Evolutionary conservation across 2,329 filamentous ascomycete genomes (phyloP), one percentile per base, ranked within the genome.

Genomic region (Hypoxylon sp.): DNA sequence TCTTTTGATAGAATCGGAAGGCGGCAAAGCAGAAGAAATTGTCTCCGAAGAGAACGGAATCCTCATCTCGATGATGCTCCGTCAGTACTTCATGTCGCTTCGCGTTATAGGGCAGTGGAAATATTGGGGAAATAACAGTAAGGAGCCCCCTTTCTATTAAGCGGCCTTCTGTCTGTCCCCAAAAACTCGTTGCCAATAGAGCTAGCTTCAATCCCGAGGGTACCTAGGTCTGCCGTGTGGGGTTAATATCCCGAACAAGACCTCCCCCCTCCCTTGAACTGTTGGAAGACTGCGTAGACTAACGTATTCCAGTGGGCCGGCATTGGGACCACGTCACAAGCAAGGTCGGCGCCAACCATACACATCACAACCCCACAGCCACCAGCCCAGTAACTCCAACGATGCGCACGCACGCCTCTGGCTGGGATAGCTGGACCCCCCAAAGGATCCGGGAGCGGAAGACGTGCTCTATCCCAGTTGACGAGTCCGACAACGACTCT

Each of bases 61-160:
- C 15, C 85, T 97, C 62, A 93, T 97, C 74, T 94, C 92, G 53
- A 93, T 92, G 76, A 90, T 98, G 78, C 85, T 98, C 19, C 89
- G 94, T 11, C 94, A 97, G 77, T 97, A 97, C 80, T 97, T 97
- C 80, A 91, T 97, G 86, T 92, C 90, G 6, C 84, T 97, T 47
- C 92, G 93, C 62, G 91, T 94, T 0, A 82, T 97, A 27, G 92
- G 93, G 17, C 88, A 89, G 74, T 97, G 94, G 94, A 89, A 88
- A 66, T 85, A 89, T 64, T 92, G 92, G 83, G 87, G 90, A 13
- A 82, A 86, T 0, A 85, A 84, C 65, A 83, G 68, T 71, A 57
- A 65, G 68, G 10, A 21, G 31, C n/a, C 52, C 21, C 31, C 10
- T n/a, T 10, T 24, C 53, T 19, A 21, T 17, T 21, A 15, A 56